phyloP scores from a whole-genome alignment of 1,284 basidiomycete genomes.

The Pseudozyma thailandica region DNA sequence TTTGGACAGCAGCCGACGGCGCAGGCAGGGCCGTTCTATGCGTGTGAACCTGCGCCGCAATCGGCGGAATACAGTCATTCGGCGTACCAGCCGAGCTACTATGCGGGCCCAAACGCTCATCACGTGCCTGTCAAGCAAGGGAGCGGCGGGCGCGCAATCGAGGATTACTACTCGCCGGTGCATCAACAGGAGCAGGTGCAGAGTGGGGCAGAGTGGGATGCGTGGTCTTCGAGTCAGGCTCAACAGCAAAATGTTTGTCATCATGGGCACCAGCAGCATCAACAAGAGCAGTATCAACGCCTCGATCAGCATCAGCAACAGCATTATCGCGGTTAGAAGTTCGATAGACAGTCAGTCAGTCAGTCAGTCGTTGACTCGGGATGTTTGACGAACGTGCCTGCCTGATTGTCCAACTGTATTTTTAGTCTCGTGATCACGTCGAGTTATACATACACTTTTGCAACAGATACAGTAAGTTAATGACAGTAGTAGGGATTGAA shows the following conservation, averaged over 20 bases:
- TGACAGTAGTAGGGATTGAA: too few species aligned
- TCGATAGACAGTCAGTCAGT: not conserved
- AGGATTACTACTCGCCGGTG: too few species aligned
- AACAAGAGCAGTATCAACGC: not conserved
- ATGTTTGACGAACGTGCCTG: not conserved
- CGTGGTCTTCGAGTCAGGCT: not conserved
- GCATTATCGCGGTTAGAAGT: not conserved
- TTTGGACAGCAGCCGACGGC: too few species aligned
- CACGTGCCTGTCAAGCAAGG: too few species aligned
- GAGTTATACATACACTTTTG: too few species aligned
- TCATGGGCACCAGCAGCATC: not conserved
- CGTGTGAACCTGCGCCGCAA: not conserved
- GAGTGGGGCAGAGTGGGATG: not conserved
- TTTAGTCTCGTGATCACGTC: too few species aligned
- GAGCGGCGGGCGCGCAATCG: too few species aligned
- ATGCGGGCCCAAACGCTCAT: too few species aligned
- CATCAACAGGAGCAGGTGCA: not conserved
- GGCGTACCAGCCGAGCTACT: not conserved
- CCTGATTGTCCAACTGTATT: not conserved
- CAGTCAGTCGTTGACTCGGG: too few species aligned
- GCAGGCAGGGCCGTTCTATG: too few species aligned
- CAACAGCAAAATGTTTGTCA: not conserved
- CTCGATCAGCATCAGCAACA: conserved; percentile 8
- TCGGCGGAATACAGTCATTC: not conserved
- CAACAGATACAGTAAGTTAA: too few species aligned